phyloP scores from a whole-genome alignment of 169 alveolate genomes.

The Perkinsus marinus region DNA sequence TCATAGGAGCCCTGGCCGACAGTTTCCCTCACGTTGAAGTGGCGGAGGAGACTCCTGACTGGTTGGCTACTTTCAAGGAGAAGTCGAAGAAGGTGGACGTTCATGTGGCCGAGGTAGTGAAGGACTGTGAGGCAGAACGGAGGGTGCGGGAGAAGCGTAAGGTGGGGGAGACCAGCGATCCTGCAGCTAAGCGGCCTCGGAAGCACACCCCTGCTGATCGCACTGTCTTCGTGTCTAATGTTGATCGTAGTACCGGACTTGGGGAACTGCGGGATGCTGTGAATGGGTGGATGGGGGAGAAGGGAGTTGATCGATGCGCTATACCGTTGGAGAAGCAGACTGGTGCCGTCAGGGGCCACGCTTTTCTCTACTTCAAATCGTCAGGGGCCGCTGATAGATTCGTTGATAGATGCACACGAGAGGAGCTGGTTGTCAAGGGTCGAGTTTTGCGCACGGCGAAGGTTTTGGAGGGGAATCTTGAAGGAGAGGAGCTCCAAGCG shows the following conservation, averaged over 20 bases:
- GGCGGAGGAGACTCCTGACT: background rate
- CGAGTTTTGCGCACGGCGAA: background rate
- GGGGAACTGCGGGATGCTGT: background rate
- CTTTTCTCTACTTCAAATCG: background rate
- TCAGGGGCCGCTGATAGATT: background rate
- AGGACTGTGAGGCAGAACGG: background rate
- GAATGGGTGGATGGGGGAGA: background rate
- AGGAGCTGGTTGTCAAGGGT: background rate
- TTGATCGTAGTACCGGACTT: background rate
- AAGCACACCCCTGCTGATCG: background rate
- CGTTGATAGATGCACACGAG: background rate
- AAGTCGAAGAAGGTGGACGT: background rate
- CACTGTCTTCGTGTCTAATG: background rate
- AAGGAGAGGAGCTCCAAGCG: background rate
- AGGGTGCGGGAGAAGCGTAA: background rate
- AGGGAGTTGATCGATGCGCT: background rate
- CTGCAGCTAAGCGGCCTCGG: background rate
- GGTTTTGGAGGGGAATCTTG: background rate
- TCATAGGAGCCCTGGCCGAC: background rate
- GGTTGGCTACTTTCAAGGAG: background rate
- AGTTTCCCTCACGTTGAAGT: background rate
- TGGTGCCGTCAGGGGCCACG: background rate
- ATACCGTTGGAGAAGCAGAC: background rate
- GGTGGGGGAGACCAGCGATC: background rate
- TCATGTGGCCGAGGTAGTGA: background rate